phyloP scores from a whole-genome alignment of 306 rosid species.

The Acacia melanoxylon region DNA sequence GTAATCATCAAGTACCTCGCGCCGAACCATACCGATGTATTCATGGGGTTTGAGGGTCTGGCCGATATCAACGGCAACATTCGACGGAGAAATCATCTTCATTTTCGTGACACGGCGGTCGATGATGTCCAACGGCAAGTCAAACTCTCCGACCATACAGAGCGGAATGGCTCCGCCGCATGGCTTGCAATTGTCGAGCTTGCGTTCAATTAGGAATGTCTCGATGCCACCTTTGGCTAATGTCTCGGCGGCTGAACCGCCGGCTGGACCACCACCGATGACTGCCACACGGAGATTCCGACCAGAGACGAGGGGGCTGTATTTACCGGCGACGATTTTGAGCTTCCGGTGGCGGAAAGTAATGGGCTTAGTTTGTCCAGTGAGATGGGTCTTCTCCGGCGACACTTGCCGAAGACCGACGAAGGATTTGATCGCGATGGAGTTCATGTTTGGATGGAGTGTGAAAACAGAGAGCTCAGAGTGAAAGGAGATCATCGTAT shows the following conservation, averaged over 20 bases:
- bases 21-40: constrained; percentile 94
- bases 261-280: constrained; percentile 88
- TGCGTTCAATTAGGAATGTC: constrained; percentile 83
- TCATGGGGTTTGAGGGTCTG: constrained; percentile 86
- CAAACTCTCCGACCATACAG: constrained; percentile 97
- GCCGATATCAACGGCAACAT: constrained; percentile 94
- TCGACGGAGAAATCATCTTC: constrained; percentile 99
- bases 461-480: background rate
- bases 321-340: constrained; percentile 53
- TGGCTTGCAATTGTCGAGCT: constrained; percentile 94
- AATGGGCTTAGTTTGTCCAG: constrained; percentile 31
- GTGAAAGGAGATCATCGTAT: background rate
- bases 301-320: constrained; percentile 70
- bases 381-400: constrained; percentile 51
- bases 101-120: constrained; percentile 95
- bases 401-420: constrained; percentile 81
- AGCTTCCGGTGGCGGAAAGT: constrained; percentile 40
- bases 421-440: constrained; percentile 83
- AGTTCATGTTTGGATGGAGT: constrained; percentile 49
- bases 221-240: constrained; percentile 82
- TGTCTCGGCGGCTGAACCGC: constrained; percentile 83
- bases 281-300: constrained; percentile 89
- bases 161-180: constrained; percentile 99
- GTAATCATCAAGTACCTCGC: constrained; percentile 83
- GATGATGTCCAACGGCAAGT: constrained; percentile 79